phyloP scores from a whole-genome alignment of 1,284 basidiomycete genomes.

The Sutorius eximius region DNA sequence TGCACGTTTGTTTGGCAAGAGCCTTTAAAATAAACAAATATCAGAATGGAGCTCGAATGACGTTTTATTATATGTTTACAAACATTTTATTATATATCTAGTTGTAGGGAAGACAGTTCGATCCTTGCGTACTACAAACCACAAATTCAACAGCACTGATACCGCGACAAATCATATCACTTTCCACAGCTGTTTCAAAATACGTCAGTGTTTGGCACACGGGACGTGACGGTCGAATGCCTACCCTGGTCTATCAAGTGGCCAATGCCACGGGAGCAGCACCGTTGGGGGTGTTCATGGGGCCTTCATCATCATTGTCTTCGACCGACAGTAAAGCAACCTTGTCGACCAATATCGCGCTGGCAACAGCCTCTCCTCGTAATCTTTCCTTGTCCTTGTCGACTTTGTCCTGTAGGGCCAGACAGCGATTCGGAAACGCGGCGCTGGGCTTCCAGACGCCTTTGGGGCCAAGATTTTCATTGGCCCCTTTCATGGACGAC shows the following conservation, averaged over 20 bases:
- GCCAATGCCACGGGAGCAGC: slow-evolving; percentile 23
- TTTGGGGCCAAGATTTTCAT: slow-evolving; percentile 61
- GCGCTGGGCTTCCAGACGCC: slow-evolving; percentile 24
- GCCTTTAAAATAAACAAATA: slow-evolving; percentile 30
- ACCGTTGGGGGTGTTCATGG: slow-evolving; percentile 18
- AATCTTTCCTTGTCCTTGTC: slow-evolving; percentile 35
- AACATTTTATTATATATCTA: slow-evolving; percentile 39
- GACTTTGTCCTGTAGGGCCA: slow-evolving; percentile 23
- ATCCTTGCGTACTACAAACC: slow-evolving; percentile 24
- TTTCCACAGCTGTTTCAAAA: slow-evolving; percentile 13
- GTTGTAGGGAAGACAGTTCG: slow-evolving; percentile 25
- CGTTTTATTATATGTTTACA: slow-evolving; percentile 38
- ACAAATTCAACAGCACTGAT: slow-evolving; percentile 27
- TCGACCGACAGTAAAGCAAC: slow-evolving; percentile 31
- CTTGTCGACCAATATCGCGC: slow-evolving; percentile 37
- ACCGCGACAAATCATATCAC: slow-evolving; percentile 12
- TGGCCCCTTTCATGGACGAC: slow-evolving; percentile 46
- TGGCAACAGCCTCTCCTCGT: slow-evolving; percentile 36
- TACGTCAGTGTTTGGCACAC: slow-evolving; percentile 3
- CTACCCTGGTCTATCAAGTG: slow-evolving; percentile 30
- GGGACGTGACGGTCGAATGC: neutral
- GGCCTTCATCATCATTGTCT: slow-evolving; percentile 14
- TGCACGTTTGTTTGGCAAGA: slow-evolving; percentile 31
- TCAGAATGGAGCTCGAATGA: slow-evolving; percentile 4
- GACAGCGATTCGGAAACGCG: slow-evolving; percentile 11